Conservation (phyloP, 768 basidiomycete genomes). For the Leccinum disarticulatum region DNA sequence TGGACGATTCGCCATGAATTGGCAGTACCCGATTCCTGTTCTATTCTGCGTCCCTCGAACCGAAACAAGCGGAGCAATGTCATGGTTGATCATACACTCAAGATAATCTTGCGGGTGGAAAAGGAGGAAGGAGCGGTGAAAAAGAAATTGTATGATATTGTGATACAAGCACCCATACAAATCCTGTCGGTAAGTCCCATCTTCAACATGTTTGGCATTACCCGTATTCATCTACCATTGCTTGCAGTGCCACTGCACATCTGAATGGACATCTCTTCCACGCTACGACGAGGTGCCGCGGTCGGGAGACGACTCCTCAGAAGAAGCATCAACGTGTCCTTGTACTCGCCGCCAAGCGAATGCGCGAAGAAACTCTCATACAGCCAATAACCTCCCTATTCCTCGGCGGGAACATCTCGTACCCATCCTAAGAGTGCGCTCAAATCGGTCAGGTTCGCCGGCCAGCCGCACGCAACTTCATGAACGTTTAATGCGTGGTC, state of each 20-base stretch:
- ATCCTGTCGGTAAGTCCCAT: constrained; percentile 77
- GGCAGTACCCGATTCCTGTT: constrained; percentile 65
- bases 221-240: not conserved
- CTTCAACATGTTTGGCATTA: not conserved
- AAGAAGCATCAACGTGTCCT: constrained; percentile 38
- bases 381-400: not conserved
- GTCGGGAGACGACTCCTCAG: constrained; percentile 8
- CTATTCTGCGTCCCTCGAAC: constrained; percentile 71
- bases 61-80: constrained; percentile 61
- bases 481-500: constrained; percentile 80
- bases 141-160: constrained; percentile 83
- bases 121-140: constrained; percentile 69
- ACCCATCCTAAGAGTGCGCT: constrained; percentile 33
- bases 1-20: constrained; percentile 78
- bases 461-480: constrained; percentile 53
- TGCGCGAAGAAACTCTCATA: not conserved
- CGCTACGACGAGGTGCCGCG: constrained; percentile 52
- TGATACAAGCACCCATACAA: constrained; percentile 81
- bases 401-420: constrained; percentile 30
- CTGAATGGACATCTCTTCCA: constrained; percentile 77
- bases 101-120: constrained; percentile 83
- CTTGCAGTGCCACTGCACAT: constrained; percentile 74
- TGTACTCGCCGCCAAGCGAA: constrained; percentile 32
- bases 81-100: constrained; percentile 71
- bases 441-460: constrained; percentile 39